phyloP scores from a whole-genome alignment of 1,284 basidiomycete genomes.

The Ustilago lituana region DNA sequence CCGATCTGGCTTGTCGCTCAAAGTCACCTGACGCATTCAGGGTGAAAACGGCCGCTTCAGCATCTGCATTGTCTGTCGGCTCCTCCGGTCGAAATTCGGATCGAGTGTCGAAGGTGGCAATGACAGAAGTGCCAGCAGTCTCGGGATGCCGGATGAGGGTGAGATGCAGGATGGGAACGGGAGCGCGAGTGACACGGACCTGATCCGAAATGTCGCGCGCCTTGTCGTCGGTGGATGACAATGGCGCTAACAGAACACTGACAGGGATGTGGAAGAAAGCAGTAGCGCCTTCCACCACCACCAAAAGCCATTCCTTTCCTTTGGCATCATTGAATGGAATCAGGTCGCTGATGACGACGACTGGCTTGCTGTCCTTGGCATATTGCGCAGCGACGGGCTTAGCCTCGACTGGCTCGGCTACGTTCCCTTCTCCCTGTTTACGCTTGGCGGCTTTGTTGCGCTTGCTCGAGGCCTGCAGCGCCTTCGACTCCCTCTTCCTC shows the following conservation, averaged over 20 bases:
- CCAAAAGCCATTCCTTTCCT: conserved; percentile 34
- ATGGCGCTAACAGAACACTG: conserved; percentile 22
- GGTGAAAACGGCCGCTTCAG: conserved; percentile 24
- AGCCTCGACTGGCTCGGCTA: conserved; percentile 5
- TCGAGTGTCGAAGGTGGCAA: conserved; percentile 40
- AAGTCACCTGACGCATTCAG: conserved; percentile 15
- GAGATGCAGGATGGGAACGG: conserved; percentile 47
- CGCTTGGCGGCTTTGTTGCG: conserved; percentile 37
- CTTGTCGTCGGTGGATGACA: conserved; percentile 9
- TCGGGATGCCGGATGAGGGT: conserved; percentile 4
- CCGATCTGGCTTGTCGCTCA: conserved; percentile 13
- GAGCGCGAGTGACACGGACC: conserved; percentile 26
- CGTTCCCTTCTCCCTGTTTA: conserved; percentile 22
- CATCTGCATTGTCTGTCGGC: conserved; percentile 1
- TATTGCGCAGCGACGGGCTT: conserved; percentile 31
- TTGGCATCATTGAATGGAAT: conserved; percentile 32
- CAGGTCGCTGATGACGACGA: conserved; percentile 50
- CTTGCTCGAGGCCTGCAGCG: conserved; percentile 30
- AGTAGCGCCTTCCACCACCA: conserved; percentile 56
- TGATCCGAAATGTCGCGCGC: conserved; percentile 32
- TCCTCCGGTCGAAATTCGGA: conserved; percentile 27
- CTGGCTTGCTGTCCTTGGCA: conserved; percentile 33
- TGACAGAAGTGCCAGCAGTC: conserved; percentile 7
- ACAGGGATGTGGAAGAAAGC: conserved; percentile 53
- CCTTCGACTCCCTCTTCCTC: conserved; percentile 37